These are phyloP conservation scores for Stereum hirsutum DNA, from an alignment of 1,284 basidiomycete species.

Conservation along the genomic window DNA sequence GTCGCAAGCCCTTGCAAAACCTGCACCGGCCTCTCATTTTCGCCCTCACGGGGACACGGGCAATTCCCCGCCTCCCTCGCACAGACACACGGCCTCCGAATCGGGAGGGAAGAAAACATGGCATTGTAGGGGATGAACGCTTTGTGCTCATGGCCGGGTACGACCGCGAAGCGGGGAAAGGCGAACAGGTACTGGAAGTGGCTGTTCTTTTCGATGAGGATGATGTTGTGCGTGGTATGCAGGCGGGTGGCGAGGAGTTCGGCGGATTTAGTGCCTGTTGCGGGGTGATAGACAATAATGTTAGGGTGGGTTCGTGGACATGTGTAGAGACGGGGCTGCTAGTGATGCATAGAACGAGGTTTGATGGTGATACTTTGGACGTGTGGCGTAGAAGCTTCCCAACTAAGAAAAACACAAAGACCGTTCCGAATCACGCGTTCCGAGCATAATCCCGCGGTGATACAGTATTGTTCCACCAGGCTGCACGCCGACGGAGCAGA, in stretches of 20 bases:
- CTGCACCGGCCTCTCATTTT: constrained; percentile 5
- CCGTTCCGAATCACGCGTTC: too few relatives aligned
- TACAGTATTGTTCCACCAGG: too few relatives aligned
- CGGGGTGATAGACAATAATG: not conserved
- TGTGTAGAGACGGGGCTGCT: too few relatives aligned
- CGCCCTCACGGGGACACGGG: too few relatives aligned
- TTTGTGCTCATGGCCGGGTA: constrained; percentile 30
- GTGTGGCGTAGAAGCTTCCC: too few relatives aligned
- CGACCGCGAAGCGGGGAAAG: constrained; percentile 31
- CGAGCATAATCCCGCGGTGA: too few relatives aligned
- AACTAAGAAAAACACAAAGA: too few relatives aligned
- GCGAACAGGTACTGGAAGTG: constrained; percentile 32
- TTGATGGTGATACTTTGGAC: too few relatives aligned
- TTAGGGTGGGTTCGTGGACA: not conserved
- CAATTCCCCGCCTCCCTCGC: too few relatives aligned
- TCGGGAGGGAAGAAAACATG: constrained; percentile 15
- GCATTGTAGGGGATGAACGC: constrained; percentile 34
- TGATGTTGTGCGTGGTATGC: constrained; percentile 25
- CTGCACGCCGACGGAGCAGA: too few relatives aligned
- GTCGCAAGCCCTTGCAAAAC: constrained; percentile 16
- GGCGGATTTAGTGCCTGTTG: constrained; percentile 17
- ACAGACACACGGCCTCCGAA: too few relatives aligned
- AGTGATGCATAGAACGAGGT: too few relatives aligned
- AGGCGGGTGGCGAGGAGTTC: constrained; percentile 26
- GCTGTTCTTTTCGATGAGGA: constrained; percentile 34